Base-by-base conservation (phyloP, 768 basidiomycete genomes). In the Pulveroboletus ravenelii region DNA sequence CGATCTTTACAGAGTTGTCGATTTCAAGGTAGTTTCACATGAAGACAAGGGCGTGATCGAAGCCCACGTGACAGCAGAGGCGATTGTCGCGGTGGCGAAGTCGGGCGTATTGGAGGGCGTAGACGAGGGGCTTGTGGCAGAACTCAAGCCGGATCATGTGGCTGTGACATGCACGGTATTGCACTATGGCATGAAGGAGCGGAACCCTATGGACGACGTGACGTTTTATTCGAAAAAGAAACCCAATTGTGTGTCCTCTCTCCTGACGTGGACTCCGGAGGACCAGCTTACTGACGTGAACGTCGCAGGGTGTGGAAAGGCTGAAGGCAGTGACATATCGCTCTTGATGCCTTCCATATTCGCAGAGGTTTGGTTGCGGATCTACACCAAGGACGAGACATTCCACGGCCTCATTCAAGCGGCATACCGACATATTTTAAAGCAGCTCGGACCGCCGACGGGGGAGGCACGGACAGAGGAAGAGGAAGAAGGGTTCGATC, bases 181-280 rank as follows among this genome's bases (percentile, higher is more conserved):
- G 75, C 90, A 92, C 61, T 85, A 87, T 58, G 90, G 89, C 3
- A 87, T 85, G 81, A 72, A 78, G 55, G 78, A 80, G 39, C 65
- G 71, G 53, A 88, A 87, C 57, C 90, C 90, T 1, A 61, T 91
- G 41, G 77, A 84, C 40, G 74, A 68, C 14, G 79, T 89, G 47
- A 80, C 75, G 61, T 93, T 91, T 60, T 91, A 89, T 59, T 80
- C 82, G 0, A 90, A 90, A 64, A 69, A 73, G 13, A 72, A 77
- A 15, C 79, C 79, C 0, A 66, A 82, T 50, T 58, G 87, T 89
- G 59, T 51, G 75, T 64, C 5, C 4, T 12, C 13, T 13, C 12
- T 15, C 23, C 10, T 7, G 18, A 17, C 43, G 18, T 17, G 9
- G 35, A 17, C n/a, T 23, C 15, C 18, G 17, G 41, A 13, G 17